phyloP scores from a whole-genome alignment of 2,329 filamentous ascomycete species.

The Ophiocordyceps camponoti-rufipedis region DNA sequence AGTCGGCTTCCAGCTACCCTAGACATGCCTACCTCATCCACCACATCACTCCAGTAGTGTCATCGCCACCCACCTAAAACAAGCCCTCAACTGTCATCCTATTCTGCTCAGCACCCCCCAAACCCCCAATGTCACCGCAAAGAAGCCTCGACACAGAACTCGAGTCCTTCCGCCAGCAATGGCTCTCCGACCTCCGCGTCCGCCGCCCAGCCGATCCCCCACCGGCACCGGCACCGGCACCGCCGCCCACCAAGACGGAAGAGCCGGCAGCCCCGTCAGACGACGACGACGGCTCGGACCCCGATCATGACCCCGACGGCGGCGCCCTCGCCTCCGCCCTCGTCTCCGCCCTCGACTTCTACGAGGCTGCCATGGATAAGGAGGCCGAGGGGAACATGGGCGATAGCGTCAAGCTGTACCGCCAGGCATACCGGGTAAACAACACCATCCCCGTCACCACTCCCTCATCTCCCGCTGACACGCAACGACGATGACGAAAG shows the following conservation, averaged over 20 bases:
- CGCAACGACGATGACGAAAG: constrained; percentile 21
- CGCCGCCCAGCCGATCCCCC: constrained; percentile 5
- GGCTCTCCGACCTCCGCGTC: constrained; percentile 61
- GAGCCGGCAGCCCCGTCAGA: neutral
- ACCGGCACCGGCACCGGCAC: too few species aligned
- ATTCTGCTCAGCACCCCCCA: too few species aligned
- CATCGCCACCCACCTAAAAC: too few species aligned
- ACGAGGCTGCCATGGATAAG: constrained; percentile 77
- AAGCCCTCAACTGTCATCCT: too few species aligned
- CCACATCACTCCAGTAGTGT: too few species aligned
- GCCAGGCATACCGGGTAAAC: constrained; percentile 67
- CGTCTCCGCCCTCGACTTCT: constrained; percentile 72
- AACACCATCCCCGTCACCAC: neutral
- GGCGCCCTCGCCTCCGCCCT: constrained; percentile 17
- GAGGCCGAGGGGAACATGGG: constrained; percentile 73
- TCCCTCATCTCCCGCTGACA: constrained; percentile 1
- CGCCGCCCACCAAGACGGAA: too few species aligned
- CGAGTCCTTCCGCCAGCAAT: constrained; percentile 69
- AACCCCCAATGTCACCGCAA: neutral
- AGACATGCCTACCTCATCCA: too few species aligned
- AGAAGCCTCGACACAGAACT: constrained; percentile 44
- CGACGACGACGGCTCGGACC: neutral
- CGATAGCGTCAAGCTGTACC: constrained; percentile 75
- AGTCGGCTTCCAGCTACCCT: too few species aligned
- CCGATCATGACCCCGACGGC: too few species aligned